A percentile compares a stretch with the other conserved stretches of the same genome.
phyloP scores from a whole-genome alignment of 176 grass and related monocot genomes.

The Lolium multiflorum region DNA sequence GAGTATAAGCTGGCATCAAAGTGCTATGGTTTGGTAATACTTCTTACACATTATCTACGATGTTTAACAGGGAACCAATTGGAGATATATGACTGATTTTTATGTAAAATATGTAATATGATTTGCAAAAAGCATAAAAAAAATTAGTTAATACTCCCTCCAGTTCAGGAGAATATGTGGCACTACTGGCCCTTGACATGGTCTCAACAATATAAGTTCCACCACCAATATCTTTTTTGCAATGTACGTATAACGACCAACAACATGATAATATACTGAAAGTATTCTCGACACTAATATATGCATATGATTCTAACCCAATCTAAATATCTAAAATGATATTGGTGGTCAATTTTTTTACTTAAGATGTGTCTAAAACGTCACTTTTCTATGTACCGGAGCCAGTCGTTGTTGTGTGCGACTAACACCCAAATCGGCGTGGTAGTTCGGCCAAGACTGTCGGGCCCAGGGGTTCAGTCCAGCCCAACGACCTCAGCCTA shows the following conservation, averaged over 20 bases:
- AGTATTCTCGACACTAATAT: not conserved
- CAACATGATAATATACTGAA: not conserved
- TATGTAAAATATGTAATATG: not conserved
- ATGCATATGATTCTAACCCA: not conserved
- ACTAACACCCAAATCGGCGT: not conserved
- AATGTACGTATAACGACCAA: too few species aligned
- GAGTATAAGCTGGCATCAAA: conserved; percentile 1
- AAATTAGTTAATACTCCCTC: not conserved
- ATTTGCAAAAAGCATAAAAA: not conserved
- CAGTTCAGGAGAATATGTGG: not conserved
- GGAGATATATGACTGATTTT: not conserved
- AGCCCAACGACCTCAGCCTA: not conserved
- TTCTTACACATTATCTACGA: not conserved
- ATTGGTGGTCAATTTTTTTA: not conserved
- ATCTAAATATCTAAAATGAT: not conserved
- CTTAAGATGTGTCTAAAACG: not conserved
- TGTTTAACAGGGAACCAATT: not conserved
- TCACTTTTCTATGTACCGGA: not conserved
- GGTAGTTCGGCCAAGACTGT: not conserved
- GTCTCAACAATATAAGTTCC: not conserved
- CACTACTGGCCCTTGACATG: not conserved
- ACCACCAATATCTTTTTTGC: not conserved
- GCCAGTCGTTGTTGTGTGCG: not conserved
- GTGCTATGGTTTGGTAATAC: not conserved
- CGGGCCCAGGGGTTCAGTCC: not conserved